phyloP scores from a whole-genome alignment of 2,329 filamentous ascomycete species.

The Colletotrichum lindemuthianum region DNA sequence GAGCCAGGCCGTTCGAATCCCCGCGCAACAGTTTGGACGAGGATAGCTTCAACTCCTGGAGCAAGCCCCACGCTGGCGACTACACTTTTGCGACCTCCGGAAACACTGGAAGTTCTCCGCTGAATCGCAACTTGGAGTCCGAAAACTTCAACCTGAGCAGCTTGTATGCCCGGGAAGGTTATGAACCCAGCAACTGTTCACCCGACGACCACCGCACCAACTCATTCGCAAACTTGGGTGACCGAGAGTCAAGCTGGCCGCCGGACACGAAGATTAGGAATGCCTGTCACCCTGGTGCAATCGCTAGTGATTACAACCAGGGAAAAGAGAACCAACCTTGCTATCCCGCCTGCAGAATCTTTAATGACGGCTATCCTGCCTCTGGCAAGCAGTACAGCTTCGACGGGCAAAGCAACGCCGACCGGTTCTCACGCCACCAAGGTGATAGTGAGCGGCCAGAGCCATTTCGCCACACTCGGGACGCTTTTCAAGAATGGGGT shows the following conservation, averaged over 20 bases:
- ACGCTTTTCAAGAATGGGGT: too few species aligned
- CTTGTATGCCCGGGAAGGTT: neutral
- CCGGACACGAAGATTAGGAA: too few species aligned
- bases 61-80: neutral
- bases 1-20: slow-evolving; percentile 2
- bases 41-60: slow-evolving; percentile 33
- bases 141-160: neutral
- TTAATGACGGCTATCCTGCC: neutral
- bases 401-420: neutral
- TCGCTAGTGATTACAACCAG: neutral
- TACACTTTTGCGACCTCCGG: neutral
- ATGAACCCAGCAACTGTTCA: neutral
- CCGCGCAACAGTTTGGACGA: slow-evolving; percentile 14
- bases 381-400: neutral
- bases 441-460: too few species aligned
- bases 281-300: too few species aligned
- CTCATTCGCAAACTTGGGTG: neutral
- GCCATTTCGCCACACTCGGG: too few species aligned
- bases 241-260: too few species aligned
- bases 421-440: neutral
- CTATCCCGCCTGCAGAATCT: neutral
- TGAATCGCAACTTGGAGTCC: neutral
- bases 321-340: slow-evolving; percentile 27
- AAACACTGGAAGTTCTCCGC: too few species aligned
- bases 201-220: neutral